Percentiles rank a stretch among this genome's conserved stretches.
Evolutionary conservation across 1,284 basidiomycete genomes (phyloP).

Genomic region (Microbotryum lychnidis-dioicae): DNA sequence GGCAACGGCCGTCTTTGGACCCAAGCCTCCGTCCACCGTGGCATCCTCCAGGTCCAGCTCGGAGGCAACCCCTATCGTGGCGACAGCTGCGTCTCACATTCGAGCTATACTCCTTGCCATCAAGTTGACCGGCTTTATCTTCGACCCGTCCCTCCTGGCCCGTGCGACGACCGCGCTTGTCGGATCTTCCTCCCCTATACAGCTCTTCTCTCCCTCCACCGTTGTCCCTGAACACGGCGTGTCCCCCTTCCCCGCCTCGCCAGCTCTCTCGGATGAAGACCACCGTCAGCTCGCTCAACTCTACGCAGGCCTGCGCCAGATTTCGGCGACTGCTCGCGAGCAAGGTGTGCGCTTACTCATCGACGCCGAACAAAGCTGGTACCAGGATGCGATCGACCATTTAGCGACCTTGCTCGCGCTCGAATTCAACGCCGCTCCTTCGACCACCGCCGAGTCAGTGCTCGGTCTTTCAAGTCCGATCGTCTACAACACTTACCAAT

Average conservation of each 20-base stretch:
- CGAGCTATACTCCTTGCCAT: constrained; percentile 33
- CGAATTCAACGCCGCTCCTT: constrained; percentile 31
- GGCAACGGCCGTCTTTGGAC: constrained; percentile 23
- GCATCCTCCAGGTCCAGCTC: neutral
- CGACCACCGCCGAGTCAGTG: neutral
- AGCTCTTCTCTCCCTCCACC: constrained; percentile 7
- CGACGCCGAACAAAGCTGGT: constrained; percentile 36
- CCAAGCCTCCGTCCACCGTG: constrained; percentile 1
- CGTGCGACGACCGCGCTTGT: constrained; percentile 30
- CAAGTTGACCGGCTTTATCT: constrained; percentile 34
- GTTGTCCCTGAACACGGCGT: constrained; percentile 1
- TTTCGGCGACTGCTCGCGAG: constrained; percentile 22
- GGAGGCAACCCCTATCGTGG: neutral
- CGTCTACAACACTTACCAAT: constrained; percentile 36
- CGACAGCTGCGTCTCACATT: constrained; percentile 4
- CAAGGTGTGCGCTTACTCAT: constrained; percentile 33
- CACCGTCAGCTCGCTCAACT: constrained; percentile 25
- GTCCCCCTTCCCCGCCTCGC: constrained; percentile 18
- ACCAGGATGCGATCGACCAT: constrained; percentile 34
- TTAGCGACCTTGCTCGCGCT: constrained; percentile 27
- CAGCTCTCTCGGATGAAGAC: constrained; percentile 29
- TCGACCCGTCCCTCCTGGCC: constrained; percentile 30
- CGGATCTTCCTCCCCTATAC: neutral
- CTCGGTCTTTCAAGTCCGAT: constrained; percentile 19
- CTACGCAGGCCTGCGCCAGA: constrained; percentile 21